These are phyloP conservation scores for Russula sp. DNA, from an alignment of 768 basidiomycete species.

Conservation along the genomic window DNA sequence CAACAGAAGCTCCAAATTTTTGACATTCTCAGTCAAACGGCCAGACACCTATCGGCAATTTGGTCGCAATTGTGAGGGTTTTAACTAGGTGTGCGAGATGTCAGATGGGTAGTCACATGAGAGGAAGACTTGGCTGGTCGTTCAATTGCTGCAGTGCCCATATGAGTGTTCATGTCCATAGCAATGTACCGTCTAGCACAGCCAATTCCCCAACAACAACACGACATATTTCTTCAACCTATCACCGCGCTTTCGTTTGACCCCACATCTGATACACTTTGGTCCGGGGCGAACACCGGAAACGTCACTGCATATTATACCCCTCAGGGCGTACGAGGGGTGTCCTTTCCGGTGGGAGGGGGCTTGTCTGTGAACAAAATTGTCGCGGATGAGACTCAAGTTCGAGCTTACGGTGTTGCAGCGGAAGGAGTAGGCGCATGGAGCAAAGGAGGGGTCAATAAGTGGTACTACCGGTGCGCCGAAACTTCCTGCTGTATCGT, in stretches of 20 bases:
- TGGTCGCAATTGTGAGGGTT: too few relatives aligned
- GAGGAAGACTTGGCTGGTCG: not conserved
- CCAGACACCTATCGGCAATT: too few relatives aligned
- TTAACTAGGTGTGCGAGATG: too few relatives aligned
- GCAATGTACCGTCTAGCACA: slow-evolving; percentile 25
- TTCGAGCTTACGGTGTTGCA: slow-evolving; percentile 57
- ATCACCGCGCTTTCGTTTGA: slow-evolving; percentile 83
- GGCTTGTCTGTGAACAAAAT: slow-evolving; percentile 68
- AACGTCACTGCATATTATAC: slow-evolving; percentile 63
- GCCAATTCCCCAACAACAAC: slow-evolving; percentile 26
- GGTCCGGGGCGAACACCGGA: slow-evolving; percentile 75
- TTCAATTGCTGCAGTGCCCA: not conserved
- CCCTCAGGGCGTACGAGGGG: slow-evolving; percentile 56
- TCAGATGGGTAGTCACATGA: not conserved
- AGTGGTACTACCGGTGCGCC: slow-evolving; percentile 72
- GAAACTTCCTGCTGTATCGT: slow-evolving; percentile 31
- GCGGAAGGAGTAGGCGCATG: slow-evolving; percentile 69
- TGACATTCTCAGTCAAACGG: too few relatives aligned
- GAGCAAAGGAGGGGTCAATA: slow-evolving; percentile 81
- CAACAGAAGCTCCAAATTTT: too few relatives aligned
- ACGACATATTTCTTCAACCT: slow-evolving; percentile 37
- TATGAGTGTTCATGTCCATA: slow-evolving; percentile 16
- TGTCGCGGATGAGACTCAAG: slow-evolving; percentile 69
- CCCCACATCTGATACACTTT: slow-evolving; percentile 83
- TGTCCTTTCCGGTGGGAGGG: slow-evolving; percentile 68